Conservation (phyloP, 805 yeast genomes). For the Zygosaccharomyces lentus region DNA sequence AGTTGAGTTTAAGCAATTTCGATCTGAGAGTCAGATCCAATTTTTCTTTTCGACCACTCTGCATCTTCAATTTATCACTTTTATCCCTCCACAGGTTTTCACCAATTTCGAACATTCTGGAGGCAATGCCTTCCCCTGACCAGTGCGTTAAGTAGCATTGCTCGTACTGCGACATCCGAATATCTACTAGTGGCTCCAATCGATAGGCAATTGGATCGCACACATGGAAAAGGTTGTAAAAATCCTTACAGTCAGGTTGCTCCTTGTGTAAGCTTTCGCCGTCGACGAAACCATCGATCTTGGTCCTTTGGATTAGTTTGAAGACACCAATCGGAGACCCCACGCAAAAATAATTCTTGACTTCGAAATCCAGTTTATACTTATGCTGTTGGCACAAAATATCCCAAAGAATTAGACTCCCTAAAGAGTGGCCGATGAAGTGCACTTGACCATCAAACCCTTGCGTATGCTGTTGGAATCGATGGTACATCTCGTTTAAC, state of each 20-base stretch:
- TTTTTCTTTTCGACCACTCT: constrained; percentile 21
- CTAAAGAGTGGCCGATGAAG: constrained; percentile 86
- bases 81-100: constrained; percentile 20
- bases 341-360: constrained; percentile 68
- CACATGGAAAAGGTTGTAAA: constrained; percentile 82
- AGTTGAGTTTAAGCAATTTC: constrained; percentile 50
- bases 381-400: constrained; percentile 50
- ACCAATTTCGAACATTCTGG: constrained; percentile 29
- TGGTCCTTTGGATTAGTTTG: constrained; percentile 62
- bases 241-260: constrained; percentile 56
- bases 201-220: constrained; percentile 91
- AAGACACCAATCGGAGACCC: constrained; percentile 93
- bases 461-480: constrained; percentile 62
- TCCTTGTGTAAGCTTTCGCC: constrained; percentile 10
- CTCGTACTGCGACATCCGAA: constrained; percentile 22
- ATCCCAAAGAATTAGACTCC: constrained; percentile 81
- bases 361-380: constrained; percentile 56
- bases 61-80: neutral
- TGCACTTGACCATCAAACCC: constrained; percentile 76
- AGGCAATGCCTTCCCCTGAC: constrained; percentile 26
- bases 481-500: constrained; percentile 56
- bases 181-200: constrained; percentile 71
- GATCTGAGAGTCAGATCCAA: constrained; percentile 31
- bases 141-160: constrained; percentile 29
- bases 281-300: constrained; percentile 44